phyloP scores from a whole-genome alignment of 208 protist genomes.

The Acanthamoeba triangularis region DNA sequence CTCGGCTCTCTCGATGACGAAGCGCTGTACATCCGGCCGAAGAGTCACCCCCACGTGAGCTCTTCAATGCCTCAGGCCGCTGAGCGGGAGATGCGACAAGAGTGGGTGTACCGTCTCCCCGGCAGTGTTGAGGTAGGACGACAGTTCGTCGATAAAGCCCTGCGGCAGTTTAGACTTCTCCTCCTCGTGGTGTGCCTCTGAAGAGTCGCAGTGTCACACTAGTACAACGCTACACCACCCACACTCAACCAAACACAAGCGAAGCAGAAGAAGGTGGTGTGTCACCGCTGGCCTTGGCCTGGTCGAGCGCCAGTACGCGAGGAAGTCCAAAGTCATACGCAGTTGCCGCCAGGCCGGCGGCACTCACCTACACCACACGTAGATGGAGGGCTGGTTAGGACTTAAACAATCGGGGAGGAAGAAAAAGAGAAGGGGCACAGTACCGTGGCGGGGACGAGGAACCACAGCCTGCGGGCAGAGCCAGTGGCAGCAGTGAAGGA shows the following conservation, averaged over 20 bases:
- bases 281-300: not conserved
- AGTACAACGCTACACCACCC: too few species aligned
- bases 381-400: too few species aligned
- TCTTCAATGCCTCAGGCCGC: not conserved
- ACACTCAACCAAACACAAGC: not conserved
- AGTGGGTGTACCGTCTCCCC: not conserved
- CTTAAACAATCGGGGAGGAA: too few species aligned
- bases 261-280: not conserved
- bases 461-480: not conserved
- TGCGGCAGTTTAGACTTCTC: conserved; percentile 1
- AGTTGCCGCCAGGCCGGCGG: not conserved
- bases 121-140: not conserved
- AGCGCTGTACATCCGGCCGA: not conserved
- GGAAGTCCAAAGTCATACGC: not conserved
- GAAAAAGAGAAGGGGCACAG: too few species aligned
- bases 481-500: too few species aligned
- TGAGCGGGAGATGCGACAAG: not conserved
- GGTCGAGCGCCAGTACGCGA: not conserved
- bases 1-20: conserved; percentile 31
- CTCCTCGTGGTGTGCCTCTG: not conserved
- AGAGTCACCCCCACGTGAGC: not conserved
- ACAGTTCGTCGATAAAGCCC: conserved; percentile 37
- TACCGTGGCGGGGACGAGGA: not conserved
- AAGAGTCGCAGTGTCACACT: not conserved
- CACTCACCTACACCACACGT: too few species aligned